Evolutionary conservation across 345 rosid genomes (phyloP).

Genomic region (Gossypium anomalum): DNA sequence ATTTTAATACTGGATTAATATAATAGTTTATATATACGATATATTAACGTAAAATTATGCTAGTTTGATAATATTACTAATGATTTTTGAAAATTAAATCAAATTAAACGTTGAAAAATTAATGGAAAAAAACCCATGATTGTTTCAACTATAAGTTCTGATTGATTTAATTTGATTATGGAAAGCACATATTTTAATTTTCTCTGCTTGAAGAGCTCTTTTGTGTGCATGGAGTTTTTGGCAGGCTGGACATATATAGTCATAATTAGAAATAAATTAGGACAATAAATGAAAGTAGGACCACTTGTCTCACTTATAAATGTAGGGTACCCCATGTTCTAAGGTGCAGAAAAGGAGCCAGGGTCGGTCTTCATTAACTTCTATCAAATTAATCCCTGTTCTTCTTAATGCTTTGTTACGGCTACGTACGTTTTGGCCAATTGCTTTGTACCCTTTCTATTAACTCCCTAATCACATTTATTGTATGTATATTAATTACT

Average conservation of each 20-base stretch:
- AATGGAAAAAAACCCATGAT: not conserved
- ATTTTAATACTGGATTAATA: too few relatives aligned
- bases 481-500: not conserved
- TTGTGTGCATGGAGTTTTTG: not conserved
- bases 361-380: not conserved
- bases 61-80: too few relatives aligned
- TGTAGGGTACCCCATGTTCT: constrained; percentile 2
- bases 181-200: not conserved
- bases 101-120: not conserved
- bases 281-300: not conserved
- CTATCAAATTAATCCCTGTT: not conserved
- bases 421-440: not conserved
- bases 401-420: constrained; percentile 1
- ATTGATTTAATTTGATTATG: not conserved
- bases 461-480: not conserved
- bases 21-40: too few relatives aligned
- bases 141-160: not conserved
- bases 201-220: not conserved
- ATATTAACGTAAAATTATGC: too few relatives aligned
- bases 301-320: not conserved
- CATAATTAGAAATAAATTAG: constrained; percentile 6
- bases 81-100: too few relatives aligned
- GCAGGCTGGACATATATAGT: not conserved
- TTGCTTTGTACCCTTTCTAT: not conserved
- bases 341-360: constrained; percentile 13